A percentile compares a stretch with the other conserved stretches of the same genome.
These are phyloP conservation scores for Royoungia palumana DNA, from an alignment of 768 basidiomycete genomes.

Conservation along the genomic window DNA sequence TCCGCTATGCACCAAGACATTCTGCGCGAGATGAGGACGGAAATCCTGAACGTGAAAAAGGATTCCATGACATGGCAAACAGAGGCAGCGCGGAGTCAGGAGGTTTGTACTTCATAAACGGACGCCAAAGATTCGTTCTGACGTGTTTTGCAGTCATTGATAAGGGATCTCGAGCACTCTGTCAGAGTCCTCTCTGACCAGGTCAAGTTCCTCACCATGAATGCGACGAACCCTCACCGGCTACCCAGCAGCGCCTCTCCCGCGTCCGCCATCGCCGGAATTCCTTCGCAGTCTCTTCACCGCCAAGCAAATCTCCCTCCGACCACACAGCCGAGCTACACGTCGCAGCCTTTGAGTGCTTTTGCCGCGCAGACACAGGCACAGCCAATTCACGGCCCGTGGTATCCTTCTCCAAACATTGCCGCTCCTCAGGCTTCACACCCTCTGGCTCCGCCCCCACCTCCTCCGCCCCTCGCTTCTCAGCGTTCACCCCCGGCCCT, in stretches of 20 bases:
- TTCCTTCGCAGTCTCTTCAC: conserved; percentile 32
- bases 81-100: conserved; percentile 72
- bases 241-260: conserved; percentile 33
- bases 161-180: conserved; percentile 78
- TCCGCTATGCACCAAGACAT: conserved; percentile 77
- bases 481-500: conserved; percentile 52
- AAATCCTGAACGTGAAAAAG: conserved; percentile 74
- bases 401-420: conserved; percentile 59
- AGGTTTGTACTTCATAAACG: conserved; percentile 49
- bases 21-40: conserved; percentile 66
- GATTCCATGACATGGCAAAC: conserved; percentile 81
- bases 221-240: conserved; percentile 39
- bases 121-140: neutral
- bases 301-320: conserved; percentile 35
- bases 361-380: conserved; percentile 34
- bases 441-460: conserved; percentile 65
- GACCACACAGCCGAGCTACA: conserved; percentile 35
- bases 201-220: conserved; percentile 73
- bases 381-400: conserved; percentile 35
- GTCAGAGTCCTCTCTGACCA: conserved; percentile 76
- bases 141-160: conserved; percentile 49
- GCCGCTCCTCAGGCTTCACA: conserved; percentile 83
- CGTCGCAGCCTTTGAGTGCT: conserved; percentile 31
- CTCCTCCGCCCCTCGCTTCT: conserved; percentile 38
- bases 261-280: conserved; percentile 36